Conservation (phyloP, 805 yeast species). For the Kluyveromyces nonfermentans region DNA sequence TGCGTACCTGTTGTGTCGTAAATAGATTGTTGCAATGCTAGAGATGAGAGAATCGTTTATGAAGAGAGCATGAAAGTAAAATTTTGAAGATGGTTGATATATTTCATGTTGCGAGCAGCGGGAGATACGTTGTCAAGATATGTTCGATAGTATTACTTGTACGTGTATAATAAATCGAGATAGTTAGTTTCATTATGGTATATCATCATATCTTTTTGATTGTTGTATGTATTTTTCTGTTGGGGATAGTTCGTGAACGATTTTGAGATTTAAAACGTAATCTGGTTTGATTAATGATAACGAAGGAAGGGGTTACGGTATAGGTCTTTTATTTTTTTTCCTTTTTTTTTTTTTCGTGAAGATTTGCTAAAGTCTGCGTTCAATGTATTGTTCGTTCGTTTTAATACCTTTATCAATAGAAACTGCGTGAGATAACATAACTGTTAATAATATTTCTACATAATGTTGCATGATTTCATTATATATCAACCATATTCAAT, state of each 20-base stretch:
- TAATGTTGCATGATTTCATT: too few species aligned
- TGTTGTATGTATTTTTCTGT: too few species aligned
- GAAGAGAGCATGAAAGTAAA: not conserved
- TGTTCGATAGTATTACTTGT: not conserved
- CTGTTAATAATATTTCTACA: too few species aligned
- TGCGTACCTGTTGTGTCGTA: constrained; percentile 79
- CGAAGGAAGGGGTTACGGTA: not conserved
- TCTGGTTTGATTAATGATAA: too few species aligned
- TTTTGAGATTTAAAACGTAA: too few species aligned
- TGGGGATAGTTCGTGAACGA: too few species aligned
- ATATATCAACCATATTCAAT: too few species aligned
- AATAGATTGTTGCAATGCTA: not conserved
- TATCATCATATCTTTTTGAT: not conserved
- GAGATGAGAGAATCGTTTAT: not conserved
- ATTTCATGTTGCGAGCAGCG: not conserved
- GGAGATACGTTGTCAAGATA: not conserved
- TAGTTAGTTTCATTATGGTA: not conserved
- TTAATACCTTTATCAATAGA: too few species aligned
- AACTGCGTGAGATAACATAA: too few species aligned
- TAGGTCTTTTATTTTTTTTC: not conserved
- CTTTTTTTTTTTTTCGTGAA: not conserved
- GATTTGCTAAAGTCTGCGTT: too few species aligned
- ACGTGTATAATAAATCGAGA: not conserved
- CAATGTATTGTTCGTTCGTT: too few species aligned
- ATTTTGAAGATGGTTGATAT: not conserved